Evolutionary conservation across 1,139 yeast species (phyloP).

Genomic region (Diutina mesorugosa): DNA sequence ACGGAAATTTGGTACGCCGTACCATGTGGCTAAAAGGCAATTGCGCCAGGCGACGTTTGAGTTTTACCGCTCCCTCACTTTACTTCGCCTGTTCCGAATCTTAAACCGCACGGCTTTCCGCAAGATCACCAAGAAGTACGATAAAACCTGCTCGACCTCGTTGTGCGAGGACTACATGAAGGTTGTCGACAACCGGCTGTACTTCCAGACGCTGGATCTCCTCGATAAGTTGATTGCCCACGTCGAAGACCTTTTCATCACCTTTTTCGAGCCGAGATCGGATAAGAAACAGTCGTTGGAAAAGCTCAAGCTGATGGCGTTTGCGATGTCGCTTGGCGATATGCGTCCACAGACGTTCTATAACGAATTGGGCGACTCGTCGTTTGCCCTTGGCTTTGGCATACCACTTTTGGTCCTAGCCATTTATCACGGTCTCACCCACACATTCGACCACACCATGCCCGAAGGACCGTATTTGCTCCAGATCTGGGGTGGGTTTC

Average conservation of each 20-base stretch:
- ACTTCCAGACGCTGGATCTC: conserved; percentile 54
- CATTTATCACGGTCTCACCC: conserved; percentile 34
- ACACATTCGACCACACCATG: conserved; percentile 21
- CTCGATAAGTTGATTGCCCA: conserved; percentile 48
- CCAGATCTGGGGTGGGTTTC: conserved; percentile 91
- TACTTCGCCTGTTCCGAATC: conserved; percentile 63
- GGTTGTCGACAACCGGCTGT: conserved; percentile 36
- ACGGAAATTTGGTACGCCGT: conserved; percentile 9
- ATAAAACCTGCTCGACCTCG: conserved; percentile 48
- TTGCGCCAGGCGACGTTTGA: conserved; percentile 70
- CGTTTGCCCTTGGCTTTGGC: conserved; percentile 58
- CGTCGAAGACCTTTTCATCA: conserved; percentile 57
- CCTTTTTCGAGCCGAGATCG: conserved; percentile 46
- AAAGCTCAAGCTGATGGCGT: conserved; percentile 42
- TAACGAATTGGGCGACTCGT: conserved; percentile 39
- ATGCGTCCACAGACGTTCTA: conserved; percentile 21
- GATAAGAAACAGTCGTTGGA: conserved; percentile 69
- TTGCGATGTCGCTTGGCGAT: conserved; percentile 23
- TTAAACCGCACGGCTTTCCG: conserved; percentile 81
- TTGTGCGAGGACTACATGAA: conserved; percentile 46
- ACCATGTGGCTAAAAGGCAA: conserved; percentile 59
- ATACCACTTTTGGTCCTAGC: conserved; percentile 49
- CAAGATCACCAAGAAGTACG: conserved; percentile 81
- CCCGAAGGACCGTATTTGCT: conserved; percentile 48
- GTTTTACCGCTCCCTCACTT: conserved; percentile 65